Conservation (phyloP, 2,329 filamentous ascomycete genomes). For the Paraphaeosphaeria sporulosa region DNA sequence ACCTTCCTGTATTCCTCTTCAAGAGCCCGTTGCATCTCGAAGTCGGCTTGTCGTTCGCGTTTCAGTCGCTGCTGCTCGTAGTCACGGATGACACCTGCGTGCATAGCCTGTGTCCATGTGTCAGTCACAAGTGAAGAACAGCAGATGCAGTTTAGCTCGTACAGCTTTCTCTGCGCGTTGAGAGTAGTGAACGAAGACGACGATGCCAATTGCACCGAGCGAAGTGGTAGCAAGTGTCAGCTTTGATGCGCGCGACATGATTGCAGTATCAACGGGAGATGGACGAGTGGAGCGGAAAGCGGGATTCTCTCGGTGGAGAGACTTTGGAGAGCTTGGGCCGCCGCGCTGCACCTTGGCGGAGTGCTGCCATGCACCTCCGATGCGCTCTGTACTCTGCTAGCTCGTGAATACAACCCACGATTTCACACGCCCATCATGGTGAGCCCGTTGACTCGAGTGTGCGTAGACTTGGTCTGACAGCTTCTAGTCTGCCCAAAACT, state of each 20-base stretch:
- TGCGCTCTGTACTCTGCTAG: slow-evolving; percentile 32
- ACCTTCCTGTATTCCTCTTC: slow-evolving; percentile 91
- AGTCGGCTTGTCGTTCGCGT: slow-evolving; percentile 89
- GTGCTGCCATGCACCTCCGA: slow-evolving; percentile 32
- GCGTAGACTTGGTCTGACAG: slow-evolving; percentile 29
- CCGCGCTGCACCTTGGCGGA: slow-evolving; percentile 30
- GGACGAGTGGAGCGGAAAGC: slow-evolving; percentile 11
- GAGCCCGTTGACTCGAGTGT: slow-evolving; percentile 12
- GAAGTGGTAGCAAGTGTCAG: slow-evolving; percentile 82
- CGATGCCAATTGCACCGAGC: slow-evolving; percentile 75
- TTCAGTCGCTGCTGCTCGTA: slow-evolving; percentile 94
- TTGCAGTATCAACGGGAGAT: slow-evolving; percentile 13
- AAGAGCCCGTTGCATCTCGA: slow-evolving; percentile 85
- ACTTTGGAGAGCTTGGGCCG: slow-evolving; percentile 43
- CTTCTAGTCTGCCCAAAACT: slow-evolving; percentile 92
- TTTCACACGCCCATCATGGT: slow-evolving; percentile 36
- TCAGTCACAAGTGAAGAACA: slow-evolving; percentile 17
- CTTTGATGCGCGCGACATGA: slow-evolving; percentile 91
- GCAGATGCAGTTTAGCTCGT: slow-evolving; percentile 44
- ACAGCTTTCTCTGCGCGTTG: slow-evolving; percentile 86
- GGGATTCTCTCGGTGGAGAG: slow-evolving; percentile 13
- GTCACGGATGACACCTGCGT: slow-evolving; percentile 90
- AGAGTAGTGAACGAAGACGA: slow-evolving; percentile 87
- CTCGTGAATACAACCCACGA: slow-evolving; percentile 27
- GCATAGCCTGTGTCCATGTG: slow-evolving; percentile 76